Base-by-base conservation (phyloP, 345 rosid species). In the Fremontodendron californicum region DNA sequence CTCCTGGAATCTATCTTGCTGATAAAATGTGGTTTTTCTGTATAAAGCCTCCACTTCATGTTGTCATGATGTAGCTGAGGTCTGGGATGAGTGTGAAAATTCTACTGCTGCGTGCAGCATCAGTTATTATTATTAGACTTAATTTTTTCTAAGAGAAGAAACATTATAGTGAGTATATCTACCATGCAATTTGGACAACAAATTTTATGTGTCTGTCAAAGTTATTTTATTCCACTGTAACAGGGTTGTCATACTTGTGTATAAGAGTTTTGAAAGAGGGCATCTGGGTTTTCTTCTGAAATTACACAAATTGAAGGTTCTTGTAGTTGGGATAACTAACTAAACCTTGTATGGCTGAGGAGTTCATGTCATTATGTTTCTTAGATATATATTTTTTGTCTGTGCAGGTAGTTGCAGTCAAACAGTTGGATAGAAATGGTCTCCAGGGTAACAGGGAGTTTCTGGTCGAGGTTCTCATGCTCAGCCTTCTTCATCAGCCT, bases 401-500 rank as follows among this genome's bases (percentile, higher is more conserved):
- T 67, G 66, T 79, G 76, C 89, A 96, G 99, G 90, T 87, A 77
- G 98, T 94, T 80, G 99, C 99, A 63, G 97, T 96, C 75, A 96
- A 96, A 82, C 98, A 94, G 80, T 79, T 94, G 85, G 99, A 96
- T 72, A 88, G 96, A 79, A 92, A 96, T 83, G 99, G 99, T 57
- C 91, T 96, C 70, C 99, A 96, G 86, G 99, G 99, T 73, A 96
- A 94, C 82, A 83, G 98, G 81, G 99, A 96, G 79, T 96, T 96
- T 80, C 86, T 96, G 74, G 99, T 96, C 65, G 99, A 96, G 84
- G 99, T 96, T 81, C 97, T 96, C 64, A 96, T 96, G 99, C 93
- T 96, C 75, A 96, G 99, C 82, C 97, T 96, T 82, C 92, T 96
- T 78, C 98, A 96, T 88, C 99, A 96, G 75, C 87, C 88, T 29